phyloP scores from a whole-genome alignment of 495 filamentous ascomycete genomes.

The Glonium stellatum region DNA sequence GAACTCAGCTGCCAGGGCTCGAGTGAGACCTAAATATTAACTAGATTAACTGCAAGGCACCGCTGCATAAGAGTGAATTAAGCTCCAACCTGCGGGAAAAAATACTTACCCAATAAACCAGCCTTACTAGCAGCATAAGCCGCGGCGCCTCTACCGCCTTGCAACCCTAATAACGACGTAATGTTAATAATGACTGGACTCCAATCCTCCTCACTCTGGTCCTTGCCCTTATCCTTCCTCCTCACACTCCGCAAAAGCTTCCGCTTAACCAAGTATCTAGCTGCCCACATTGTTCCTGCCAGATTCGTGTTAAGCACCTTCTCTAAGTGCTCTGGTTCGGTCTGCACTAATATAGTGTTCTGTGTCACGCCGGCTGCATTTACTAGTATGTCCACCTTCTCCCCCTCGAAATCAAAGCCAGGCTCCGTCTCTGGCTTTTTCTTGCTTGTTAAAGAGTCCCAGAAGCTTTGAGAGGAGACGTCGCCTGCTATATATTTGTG shows the following conservation, averaged over 20 bases:
- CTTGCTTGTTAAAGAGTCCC: constrained; percentile 4
- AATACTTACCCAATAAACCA: constrained; percentile 61
- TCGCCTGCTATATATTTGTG: constrained; percentile 20
- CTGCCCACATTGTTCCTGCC: constrained; percentile 57
- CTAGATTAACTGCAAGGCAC: not conserved
- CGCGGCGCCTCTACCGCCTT: constrained; percentile 56
- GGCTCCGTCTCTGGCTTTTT: constrained; percentile 2
- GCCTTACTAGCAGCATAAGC: constrained; percentile 78
- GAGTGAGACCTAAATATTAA: constrained; percentile 50
- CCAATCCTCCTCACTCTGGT: not conserved
- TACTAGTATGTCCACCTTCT: constrained; percentile 53
- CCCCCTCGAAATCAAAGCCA: constrained; percentile 17
- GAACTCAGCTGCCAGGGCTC: constrained; percentile 60
- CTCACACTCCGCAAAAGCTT: not conserved
- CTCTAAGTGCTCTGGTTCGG: constrained; percentile 38
- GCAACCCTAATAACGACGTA: constrained; percentile 61
- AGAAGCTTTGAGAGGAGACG: constrained; percentile 13
- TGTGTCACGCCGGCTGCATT: constrained; percentile 70
- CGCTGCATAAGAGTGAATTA: not conserved
- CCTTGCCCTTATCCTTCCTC: not conserved
- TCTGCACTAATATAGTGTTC: constrained; percentile 48
- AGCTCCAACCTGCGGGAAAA: not conserved
- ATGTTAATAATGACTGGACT: constrained; percentile 68
- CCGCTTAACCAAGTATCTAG: constrained; percentile 48
- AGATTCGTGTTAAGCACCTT: constrained; percentile 61